These are phyloP conservation scores for Fraxinus cuspidata DNA, from an alignment of 257 asterid species.

Conservation along the genomic window DNA sequence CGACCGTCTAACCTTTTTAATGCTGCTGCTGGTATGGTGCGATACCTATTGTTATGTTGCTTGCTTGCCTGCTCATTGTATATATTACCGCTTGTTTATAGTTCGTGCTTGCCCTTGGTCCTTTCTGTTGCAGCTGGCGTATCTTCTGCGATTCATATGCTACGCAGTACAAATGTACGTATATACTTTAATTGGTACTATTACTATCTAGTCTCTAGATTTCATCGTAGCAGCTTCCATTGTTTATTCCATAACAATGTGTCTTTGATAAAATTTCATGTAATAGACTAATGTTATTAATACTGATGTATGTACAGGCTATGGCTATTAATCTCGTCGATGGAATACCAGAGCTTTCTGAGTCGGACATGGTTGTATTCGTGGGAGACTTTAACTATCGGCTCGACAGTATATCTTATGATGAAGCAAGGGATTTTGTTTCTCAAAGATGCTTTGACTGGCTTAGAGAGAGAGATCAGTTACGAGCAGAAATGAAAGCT, in stretches of 20 bases:
- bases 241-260: conserved; percentile 6
- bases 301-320: conserved; percentile 41
- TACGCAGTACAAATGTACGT: conserved; percentile 77
- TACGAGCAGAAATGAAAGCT: conserved; percentile 84
- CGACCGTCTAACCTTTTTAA: conserved; percentile 69
- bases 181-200: conserved; percentile 26
- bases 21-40: conserved; percentile 74
- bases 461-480: conserved; percentile 93
- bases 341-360: conserved; percentile 85
- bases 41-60: conserved; percentile 43
- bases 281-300: conserved; percentile 14
- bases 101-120: conserved; percentile 57
- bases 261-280: conserved; percentile 20
- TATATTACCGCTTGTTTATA: conserved; percentile 44
- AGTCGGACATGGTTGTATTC: conserved; percentile 95
- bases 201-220: conserved; percentile 25
- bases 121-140: conserved; percentile 71
- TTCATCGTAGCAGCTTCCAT: conserved; percentile 12
- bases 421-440: conserved; percentile 94
- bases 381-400: conserved; percentile 97
- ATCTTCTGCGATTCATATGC: conserved; percentile 73
- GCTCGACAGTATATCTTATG: conserved; percentile 85
- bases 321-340: conserved; percentile 52
- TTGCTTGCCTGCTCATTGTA: conserved; percentile 54
- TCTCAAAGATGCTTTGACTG: conserved; percentile 97